These are phyloP conservation scores for Puccinellia tenuiflora DNA, from an alignment of 176 grass and related monocot genomes.

Conservation along the genomic window DNA sequence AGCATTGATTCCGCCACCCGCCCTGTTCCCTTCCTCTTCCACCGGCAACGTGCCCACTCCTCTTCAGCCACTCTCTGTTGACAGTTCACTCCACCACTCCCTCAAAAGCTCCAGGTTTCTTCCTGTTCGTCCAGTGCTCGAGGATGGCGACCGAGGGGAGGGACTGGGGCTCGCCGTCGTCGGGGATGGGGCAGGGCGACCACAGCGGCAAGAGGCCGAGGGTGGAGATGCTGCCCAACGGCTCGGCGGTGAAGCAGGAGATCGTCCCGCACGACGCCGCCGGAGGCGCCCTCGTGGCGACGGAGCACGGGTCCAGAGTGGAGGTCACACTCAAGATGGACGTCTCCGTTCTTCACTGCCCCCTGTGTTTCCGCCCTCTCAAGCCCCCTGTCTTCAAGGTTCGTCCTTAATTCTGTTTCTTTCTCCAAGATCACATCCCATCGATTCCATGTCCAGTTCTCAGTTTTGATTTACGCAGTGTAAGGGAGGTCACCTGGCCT, in stretches of 20 bases:
- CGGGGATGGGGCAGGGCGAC: not conserved
- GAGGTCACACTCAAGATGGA: not conserved
- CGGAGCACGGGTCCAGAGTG: not conserved
- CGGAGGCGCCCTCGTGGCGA: not conserved
- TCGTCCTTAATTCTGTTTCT: not conserved
- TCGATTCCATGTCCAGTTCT: not conserved
- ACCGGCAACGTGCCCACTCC: not conserved
- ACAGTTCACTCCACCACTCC: not conserved
- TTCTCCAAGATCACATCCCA: not conserved
- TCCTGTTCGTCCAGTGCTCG: not conserved
- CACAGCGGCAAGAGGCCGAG: not conserved
- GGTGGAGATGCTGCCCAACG: not conserved
- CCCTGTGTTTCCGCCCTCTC: not conserved
- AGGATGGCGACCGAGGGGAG: not conserved
- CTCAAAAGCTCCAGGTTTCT: not conserved
- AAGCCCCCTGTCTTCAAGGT: not conserved
- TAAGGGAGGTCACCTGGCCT: not conserved
- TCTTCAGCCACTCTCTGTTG: not conserved
- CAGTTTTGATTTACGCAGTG: not conserved
- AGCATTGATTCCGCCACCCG: not conserved
- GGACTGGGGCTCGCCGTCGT: not conserved
- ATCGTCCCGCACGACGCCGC: not conserved
- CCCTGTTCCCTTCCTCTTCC: not conserved
- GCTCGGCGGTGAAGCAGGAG: not conserved
- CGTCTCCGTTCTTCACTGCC: not conserved